These are phyloP conservation scores for Wickerhamiella azymoides DNA, from an alignment of 805 yeast genomes.

Conservation along the genomic window DNA sequence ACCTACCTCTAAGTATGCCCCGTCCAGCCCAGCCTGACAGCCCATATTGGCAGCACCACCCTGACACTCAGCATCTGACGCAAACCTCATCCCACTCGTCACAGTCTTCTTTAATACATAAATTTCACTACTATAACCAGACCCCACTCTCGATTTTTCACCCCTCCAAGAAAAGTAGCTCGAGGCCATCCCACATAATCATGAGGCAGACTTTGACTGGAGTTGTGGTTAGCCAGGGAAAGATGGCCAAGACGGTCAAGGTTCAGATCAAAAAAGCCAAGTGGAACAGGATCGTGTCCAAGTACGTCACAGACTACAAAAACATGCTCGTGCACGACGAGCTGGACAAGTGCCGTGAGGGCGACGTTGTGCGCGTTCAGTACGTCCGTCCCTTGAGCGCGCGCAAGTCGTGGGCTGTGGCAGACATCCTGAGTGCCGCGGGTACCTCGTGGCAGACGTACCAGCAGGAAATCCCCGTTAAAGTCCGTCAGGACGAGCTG, in stretches of 20 bases:
- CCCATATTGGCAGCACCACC: too few species aligned
- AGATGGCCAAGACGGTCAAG: conserved; percentile 89
- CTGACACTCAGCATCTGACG: too few species aligned
- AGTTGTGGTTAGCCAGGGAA: conserved; percentile 88
- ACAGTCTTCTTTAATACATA: too few species aligned
- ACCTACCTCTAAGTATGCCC: too few species aligned
- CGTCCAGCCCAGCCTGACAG: too few species aligned
- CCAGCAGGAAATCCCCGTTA: conserved; percentile 54
- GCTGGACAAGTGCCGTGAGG: conserved; percentile 80
- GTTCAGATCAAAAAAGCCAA: conserved; percentile 72
- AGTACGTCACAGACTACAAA: conserved; percentile 59
- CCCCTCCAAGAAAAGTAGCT: background rate
- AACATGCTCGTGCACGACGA: conserved; percentile 91
- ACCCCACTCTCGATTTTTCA: background rate
- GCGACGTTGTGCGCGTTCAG: conserved; percentile 89
- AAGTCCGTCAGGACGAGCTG: conserved; percentile 55
- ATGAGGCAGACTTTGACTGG: conserved; percentile 82
- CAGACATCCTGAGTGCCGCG: conserved; percentile 75
- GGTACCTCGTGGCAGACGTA: conserved; percentile 85
- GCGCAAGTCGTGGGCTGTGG: conserved; percentile 74
- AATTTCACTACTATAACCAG: background rate
- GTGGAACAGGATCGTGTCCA: conserved; percentile 39
- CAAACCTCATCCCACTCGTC: too few species aligned
- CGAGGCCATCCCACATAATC: background rate
- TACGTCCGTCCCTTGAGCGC: conserved; percentile 68